Evolutionary conservation across 2,329 filamentous ascomycete species (phyloP).

Genomic region (Furcasterigmium furcatum): DNA sequence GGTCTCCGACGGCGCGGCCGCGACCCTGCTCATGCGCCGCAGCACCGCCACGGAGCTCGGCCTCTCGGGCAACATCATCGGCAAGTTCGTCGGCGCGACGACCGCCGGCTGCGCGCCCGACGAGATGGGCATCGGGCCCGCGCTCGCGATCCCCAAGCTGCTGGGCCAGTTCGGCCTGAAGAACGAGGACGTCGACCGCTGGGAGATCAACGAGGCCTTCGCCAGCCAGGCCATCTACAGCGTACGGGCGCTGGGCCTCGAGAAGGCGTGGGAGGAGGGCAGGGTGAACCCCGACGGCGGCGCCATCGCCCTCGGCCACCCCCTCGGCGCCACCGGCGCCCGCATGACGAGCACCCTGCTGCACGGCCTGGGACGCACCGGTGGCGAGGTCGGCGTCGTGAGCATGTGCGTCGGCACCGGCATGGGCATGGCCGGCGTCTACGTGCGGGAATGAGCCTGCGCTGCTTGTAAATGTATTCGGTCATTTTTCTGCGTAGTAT

Average conservation of each 20-base stretch:
- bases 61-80: conserved; percentile 66
- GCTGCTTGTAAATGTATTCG: neutral
- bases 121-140: conserved; percentile 92
- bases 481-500: too few species aligned
- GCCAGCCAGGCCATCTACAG: conserved; percentile 68
- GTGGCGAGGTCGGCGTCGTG: conserved; percentile 72
- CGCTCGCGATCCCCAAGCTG: conserved; percentile 79
- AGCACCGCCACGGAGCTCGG: conserved; percentile 74
- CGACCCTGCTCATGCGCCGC: conserved; percentile 80
- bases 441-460: conserved; percentile 56
- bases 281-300: conserved; percentile 90
- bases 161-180: conserved; percentile 65
- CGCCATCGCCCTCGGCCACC: conserved; percentile 91
- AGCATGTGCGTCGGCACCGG: conserved; percentile 88
- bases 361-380: conserved; percentile 65
- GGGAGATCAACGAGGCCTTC: conserved; percentile 91
- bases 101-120: conserved; percentile 79
- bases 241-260: conserved; percentile 66
- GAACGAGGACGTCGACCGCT: conserved; percentile 71
- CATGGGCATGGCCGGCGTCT: conserved; percentile 72
- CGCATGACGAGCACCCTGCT: conserved; percentile 72
- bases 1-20: conserved; percentile 84
- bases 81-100: conserved; percentile 75
- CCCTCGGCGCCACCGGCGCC: conserved; percentile 83
- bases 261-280: conserved; percentile 56